Base-by-base conservation (phyloP, 371 early-diverging fungal genomes). In the Batkoa obscura region DNA sequence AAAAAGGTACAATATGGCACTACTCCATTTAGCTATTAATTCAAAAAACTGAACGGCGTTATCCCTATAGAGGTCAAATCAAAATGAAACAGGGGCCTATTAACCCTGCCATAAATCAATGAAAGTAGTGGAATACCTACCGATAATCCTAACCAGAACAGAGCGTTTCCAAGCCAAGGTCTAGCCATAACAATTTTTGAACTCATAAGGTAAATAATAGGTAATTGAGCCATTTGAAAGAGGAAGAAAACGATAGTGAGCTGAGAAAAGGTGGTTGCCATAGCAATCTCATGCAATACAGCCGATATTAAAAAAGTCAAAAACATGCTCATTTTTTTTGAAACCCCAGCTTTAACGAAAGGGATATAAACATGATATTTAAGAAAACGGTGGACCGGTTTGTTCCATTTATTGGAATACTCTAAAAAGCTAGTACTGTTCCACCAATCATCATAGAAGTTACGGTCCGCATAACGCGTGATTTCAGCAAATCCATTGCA, bases 381-480 rank as follows among this genome's bases (percentile, higher is more conserved):
- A 37, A 96, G 69, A 71, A 95, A 97, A 43, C 86, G 78, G 64
- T 99, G 93, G 31, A 97, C 99, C 1, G 92, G 94, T 58, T 83
- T 87, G 71, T 99, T 99, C 99, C 99, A 99, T 62, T 91, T 87
- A 50, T 93, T 80, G 45, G 95, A 90, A 72, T 89, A 99, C 65
- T 94, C 95, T 86, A 91, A 60, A 85, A 90, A 0, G 84, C 81
- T n/a, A 77, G 66, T 59, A 80, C 78, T 72, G 68, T 99, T 97
- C 98, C 98, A 99, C 96, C 97, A 98, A 67, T 94, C 92, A 57
- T 89, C 91, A 71, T 96, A 98, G 71, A 97, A 96, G 61, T 84
- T 80, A 45, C 91, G 80, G 64, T 99, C 97, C n/a, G 94, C 93
- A 68, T 74, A 81, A 76, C 81, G 68, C 48, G 90, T 95, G 33